Conservation (phyloP, 2,329 filamentous ascomycete species). For the Colletotrichum sansevieriae region DNA sequence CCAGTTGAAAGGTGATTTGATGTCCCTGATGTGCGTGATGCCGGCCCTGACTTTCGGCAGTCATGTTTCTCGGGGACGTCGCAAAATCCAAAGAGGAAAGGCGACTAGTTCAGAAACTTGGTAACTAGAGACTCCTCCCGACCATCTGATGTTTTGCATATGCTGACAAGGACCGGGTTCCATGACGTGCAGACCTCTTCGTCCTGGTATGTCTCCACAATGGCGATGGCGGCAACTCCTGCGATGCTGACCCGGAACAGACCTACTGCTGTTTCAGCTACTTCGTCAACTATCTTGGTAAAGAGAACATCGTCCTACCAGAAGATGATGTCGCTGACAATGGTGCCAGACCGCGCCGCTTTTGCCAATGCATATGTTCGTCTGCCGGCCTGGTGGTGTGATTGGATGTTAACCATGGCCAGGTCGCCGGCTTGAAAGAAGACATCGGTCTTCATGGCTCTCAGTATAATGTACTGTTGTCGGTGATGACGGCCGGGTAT, state of each 20-base stretch:
- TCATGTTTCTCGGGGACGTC: slow-evolving; percentile 26
- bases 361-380: slow-evolving; percentile 61
- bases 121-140: slow-evolving; percentile 35
- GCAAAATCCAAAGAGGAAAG: slow-evolving; percentile 45
- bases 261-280: slow-evolving; percentile 52
- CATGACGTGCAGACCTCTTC: slow-evolving; percentile 46
- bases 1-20: slow-evolving; percentile 19
- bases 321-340: background rate
- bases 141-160: slow-evolving; percentile 1
- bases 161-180: background rate
- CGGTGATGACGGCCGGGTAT: slow-evolving; percentile 50
- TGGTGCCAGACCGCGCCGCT: slow-evolving; percentile 51
- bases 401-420: background rate
- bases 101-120: slow-evolving; percentile 47
- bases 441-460: slow-evolving; percentile 62
- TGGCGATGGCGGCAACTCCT: background rate
- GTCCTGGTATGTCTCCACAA: slow-evolving; percentile 45
- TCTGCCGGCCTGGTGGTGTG: background rate
- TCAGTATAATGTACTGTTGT: slow-evolving; percentile 58
- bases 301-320: background rate
- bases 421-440: slow-evolving; percentile 57
- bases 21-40: background rate
- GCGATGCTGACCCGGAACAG: slow-evolving; percentile 29
- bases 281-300: slow-evolving; percentile 55
- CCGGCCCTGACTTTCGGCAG: slow-evolving; percentile 7